phyloP scores from a whole-genome alignment of 495 filamentous ascomycete genomes.

The Aspergillus egyptiacus region DNA sequence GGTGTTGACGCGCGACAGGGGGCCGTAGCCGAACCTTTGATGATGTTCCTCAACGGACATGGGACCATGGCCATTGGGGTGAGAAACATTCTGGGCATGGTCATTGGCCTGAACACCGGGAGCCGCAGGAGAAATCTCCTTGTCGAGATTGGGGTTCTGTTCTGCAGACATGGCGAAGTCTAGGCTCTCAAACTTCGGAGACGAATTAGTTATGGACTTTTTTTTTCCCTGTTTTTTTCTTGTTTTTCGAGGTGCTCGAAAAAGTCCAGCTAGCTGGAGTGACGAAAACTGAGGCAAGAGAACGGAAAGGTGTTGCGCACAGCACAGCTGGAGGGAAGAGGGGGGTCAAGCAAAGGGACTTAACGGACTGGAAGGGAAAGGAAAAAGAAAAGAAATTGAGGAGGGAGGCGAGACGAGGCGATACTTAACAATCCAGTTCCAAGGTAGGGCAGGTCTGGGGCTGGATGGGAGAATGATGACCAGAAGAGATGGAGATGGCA shows the following conservation, averaged over 20 bases:
- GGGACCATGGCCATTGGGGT: slow-evolving; percentile 19
- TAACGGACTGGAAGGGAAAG: slow-evolving; percentile 3
- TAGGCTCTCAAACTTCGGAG: not conserved
- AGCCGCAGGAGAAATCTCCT: slow-evolving; percentile 27
- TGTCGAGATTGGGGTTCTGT: slow-evolving; percentile 28
- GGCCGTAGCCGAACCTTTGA: slow-evolving; percentile 54
- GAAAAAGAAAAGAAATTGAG: slow-evolving; percentile 21
- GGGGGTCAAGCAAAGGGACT: slow-evolving; percentile 17
- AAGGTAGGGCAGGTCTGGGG: no score
- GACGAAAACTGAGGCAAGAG: slow-evolving; percentile 7
- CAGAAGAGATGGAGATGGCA: slow-evolving; percentile 15
- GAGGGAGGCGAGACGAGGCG: slow-evolving; percentile 9
- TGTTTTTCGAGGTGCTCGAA: slow-evolving; percentile 4
- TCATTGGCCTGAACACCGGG: not conserved
- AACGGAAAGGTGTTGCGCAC: slow-evolving; percentile 17
- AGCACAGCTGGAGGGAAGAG: slow-evolving; percentile 37
- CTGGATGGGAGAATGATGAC: slow-evolving; percentile 5
- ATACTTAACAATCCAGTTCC: slow-evolving; percentile 7
- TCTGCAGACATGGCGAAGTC: slow-evolving; percentile 28
- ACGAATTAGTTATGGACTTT: slow-evolving; percentile 1
- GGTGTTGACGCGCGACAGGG: slow-evolving; percentile 64
- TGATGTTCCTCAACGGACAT: slow-evolving; percentile 39
- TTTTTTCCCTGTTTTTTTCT: not conserved
- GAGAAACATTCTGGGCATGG: not conserved
- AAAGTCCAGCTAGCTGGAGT: slow-evolving; percentile 25